Evolutionary conservation across 73 alveolate species (phyloP).

Genomic region (Breviolum minutum): DNA sequence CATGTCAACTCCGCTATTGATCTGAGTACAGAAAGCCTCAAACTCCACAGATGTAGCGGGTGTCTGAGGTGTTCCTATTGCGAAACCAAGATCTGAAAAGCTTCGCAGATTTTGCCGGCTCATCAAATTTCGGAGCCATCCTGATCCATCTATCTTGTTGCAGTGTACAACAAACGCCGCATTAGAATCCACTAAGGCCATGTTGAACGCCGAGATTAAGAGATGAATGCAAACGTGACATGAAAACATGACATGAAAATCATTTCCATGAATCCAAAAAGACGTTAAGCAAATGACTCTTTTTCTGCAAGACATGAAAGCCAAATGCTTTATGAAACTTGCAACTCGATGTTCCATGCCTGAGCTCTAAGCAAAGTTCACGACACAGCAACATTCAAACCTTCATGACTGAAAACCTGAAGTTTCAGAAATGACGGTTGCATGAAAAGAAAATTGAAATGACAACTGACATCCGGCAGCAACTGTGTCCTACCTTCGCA

Average conservation of each 20-base stretch:
- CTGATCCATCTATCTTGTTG: neutral
- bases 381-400: no score
- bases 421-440: no score
- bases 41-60: neutral
- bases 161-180: constrained; percentile 13
- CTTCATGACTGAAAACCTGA: no score
- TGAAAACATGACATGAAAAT: neutral
- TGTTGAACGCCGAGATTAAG: neutral
- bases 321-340: neutral
- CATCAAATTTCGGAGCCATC: neutral
- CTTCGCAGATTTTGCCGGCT: neutral
- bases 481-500: no score
- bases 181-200: neutral
- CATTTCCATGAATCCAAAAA: neutral
- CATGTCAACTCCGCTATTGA: constrained; percentile 1
- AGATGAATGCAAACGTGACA: neutral
- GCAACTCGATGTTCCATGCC: no score
- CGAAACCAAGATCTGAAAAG: neutral
- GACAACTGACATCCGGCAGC: no score
- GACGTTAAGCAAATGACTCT: no score
- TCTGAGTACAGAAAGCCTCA: neutral
- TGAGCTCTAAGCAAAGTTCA: no score
- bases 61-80: constrained; percentile 13
- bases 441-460: neutral
- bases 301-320: neutral